Percentiles rank a stretch among this genome's conserved stretches.
Conservation (phyloP, 441 rosid genomes). For the Mallotus japonicus region DNA sequence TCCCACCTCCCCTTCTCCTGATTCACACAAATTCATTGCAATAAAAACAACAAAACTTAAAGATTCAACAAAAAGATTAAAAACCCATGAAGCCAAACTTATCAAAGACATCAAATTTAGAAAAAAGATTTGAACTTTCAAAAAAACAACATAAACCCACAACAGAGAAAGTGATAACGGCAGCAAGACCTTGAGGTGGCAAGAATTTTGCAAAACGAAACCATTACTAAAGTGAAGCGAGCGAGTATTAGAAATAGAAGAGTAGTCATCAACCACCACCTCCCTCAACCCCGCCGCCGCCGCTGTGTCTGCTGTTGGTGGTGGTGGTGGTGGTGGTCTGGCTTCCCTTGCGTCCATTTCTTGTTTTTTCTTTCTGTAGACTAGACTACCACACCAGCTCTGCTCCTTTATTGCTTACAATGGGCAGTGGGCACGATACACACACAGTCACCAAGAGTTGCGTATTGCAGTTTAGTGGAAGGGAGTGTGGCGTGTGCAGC, state of each 20-base stretch:
- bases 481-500: too few species aligned
- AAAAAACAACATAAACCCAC: neutral
- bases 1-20: conserved; percentile 36
- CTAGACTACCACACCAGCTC: too few species aligned
- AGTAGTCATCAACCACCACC: conserved; percentile 19
- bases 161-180: neutral
- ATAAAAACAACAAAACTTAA: neutral
- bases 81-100: neutral
- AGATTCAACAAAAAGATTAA: neutral
- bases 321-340: neutral
- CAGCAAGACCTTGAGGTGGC: conserved; percentile 19
- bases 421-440: too few species aligned
- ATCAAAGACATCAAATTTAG: neutral
- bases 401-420: too few species aligned
- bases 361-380: neutral
- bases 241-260: conserved; percentile 5
- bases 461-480: too few species aligned
- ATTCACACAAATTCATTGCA: conserved; percentile 4
- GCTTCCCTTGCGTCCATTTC: neutral
- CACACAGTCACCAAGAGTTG: too few species aligned
- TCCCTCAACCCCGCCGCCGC: conserved; percentile 11
- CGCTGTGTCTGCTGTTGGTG: neutral
- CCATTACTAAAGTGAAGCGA: neutral
- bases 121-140: neutral
- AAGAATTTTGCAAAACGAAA: neutral